Base-by-base conservation (phyloP, 1,284 basidiomycete genomes). In the Coriolopsis trogii region DNA sequence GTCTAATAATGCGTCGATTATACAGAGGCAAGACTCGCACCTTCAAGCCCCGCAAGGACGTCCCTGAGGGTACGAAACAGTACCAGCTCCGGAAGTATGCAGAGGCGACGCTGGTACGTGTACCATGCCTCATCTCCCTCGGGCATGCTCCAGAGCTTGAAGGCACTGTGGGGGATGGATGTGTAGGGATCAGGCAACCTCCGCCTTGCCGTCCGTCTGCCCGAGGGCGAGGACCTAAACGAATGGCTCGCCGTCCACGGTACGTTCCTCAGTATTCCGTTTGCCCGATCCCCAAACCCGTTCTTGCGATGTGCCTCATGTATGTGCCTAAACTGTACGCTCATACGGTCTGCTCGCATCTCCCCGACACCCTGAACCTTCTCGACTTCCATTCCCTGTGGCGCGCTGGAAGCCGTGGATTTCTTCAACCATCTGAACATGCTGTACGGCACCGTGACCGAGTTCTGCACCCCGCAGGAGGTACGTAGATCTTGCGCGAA, bases 161-260 rank as follows among this genome's bases (percentile, higher is more conserved):
- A 44, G 6, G 12, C 12, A 31, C 2, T 30, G 33, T 23, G 34
- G 33, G 24, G 12, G 12, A 34, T 30, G 12, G 18, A 16, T 29
- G 6, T 21, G 7, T 63, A 94, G 93, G 95, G 95, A 41, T 96
- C 94, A 8, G 95, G 95, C 6, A 98, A 97, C 72, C 73, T 98
- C 52, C 80, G 94, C 47, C 76, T 91, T 42, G 95, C 95, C 0
- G 95, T 98, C 18, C 84, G 90, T 60, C 78, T 98, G 16, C 95
- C 95, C 0, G 95, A 97, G 58, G 95, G 95, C 38, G 95, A 98
- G 70, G 95, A 98, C 69, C 69, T 85, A 61, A 95, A 95, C 63
- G 95, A 98, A 73, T 98, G 95, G 95, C 84, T 98, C 26, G 95
- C 95, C 6, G 94, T 98, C 6, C 95, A 98, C 64, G 92, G 95